phyloP scores from a whole-genome alignment of 169 alveolate species.

The Toxoplasma gondii region DNA sequence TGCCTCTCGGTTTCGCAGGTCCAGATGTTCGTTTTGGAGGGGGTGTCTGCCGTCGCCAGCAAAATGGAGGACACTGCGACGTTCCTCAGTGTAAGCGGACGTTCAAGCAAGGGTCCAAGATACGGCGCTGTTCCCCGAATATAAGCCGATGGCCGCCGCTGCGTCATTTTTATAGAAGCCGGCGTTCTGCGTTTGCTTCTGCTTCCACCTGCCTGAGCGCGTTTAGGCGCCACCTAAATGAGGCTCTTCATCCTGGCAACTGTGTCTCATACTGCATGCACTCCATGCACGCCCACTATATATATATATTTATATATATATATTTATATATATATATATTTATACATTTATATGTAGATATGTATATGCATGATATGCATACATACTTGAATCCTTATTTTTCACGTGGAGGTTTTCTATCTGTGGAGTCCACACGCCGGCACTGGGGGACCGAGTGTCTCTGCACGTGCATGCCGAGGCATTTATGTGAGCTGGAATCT shows the following conservation, averaged over 20 bases:
- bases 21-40: slow-evolving; percentile 27
- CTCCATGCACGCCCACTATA: not conserved
- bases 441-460: too few species aligned
- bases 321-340: too few species aligned
- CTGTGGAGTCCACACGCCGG: too few species aligned
- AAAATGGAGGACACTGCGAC: not conserved
- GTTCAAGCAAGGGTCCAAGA: too few species aligned
- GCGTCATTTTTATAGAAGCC: not conserved
- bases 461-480: too few species aligned
- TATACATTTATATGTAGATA: not conserved
- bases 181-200: not conserved
- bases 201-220: not conserved
- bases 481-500: too few species aligned
- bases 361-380: not conserved
- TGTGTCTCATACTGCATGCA: too few species aligned
- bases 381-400: too few species aligned
- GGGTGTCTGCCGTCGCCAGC: slow-evolving; percentile 13
- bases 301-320: too few species aligned
- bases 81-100: not conserved
- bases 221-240: not conserved
- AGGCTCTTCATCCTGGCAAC: not conserved
- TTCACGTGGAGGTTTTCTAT: too few species aligned
- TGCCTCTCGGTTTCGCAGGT: not conserved
- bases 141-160: not conserved
- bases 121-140: not conserved